These are phyloP conservation scores for Phytopythium vexans DNA, from an alignment of 352 stramenopile species.

Conservation along the genomic window DNA sequence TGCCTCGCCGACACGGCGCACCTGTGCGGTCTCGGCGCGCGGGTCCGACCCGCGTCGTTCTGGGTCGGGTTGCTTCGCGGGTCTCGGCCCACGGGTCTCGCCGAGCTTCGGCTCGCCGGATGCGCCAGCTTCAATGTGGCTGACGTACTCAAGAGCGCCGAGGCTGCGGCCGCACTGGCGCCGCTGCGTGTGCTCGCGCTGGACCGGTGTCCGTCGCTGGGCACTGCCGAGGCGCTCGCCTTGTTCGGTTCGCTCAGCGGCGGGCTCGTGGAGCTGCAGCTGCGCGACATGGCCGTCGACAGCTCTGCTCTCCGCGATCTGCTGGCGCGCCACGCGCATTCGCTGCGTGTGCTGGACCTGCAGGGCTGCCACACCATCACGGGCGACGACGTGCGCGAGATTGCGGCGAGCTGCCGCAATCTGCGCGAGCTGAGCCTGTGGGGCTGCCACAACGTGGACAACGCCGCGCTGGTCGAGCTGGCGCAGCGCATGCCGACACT, in stretches of 20 bases:
- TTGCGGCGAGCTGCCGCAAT: slow-evolving; percentile 32
- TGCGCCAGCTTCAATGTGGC: slow-evolving; percentile 41
- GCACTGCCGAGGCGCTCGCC: slow-evolving; percentile 29
- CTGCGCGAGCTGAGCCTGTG: slow-evolving; percentile 65
- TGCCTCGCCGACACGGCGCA: slow-evolving; percentile 51
- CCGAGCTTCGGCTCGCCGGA: slow-evolving; percentile 50
- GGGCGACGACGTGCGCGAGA: slow-evolving; percentile 39
- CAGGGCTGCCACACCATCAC: slow-evolving; percentile 74
- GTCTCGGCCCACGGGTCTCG: slow-evolving; percentile 29
- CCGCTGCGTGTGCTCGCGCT: slow-evolving; percentile 57
- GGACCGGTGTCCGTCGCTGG: slow-evolving; percentile 46
- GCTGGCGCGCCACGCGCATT: slow-evolving; percentile 35
- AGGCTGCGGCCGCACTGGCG: slow-evolving; percentile 23
- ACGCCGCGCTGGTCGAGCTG: slow-evolving; percentile 53
- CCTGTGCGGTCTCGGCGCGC: slow-evolving; percentile 31
- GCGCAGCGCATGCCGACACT: slow-evolving; percentile 43
- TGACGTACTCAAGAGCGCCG: slow-evolving; percentile 22
- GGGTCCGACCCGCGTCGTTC: slow-evolving; percentile 18
- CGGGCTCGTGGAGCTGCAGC: slow-evolving; percentile 50
- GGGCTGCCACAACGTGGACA: slow-evolving; percentile 80
- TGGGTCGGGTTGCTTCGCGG: slow-evolving; percentile 54
- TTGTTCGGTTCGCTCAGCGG: slow-evolving; percentile 40
- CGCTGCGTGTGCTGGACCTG: slow-evolving; percentile 67
- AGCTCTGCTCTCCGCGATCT: slow-evolving; percentile 41
- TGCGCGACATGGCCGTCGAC: slow-evolving; percentile 75